phyloP scores from a whole-genome alignment of 306 rosid genomes.

The Sesbania bispinosa region DNA sequence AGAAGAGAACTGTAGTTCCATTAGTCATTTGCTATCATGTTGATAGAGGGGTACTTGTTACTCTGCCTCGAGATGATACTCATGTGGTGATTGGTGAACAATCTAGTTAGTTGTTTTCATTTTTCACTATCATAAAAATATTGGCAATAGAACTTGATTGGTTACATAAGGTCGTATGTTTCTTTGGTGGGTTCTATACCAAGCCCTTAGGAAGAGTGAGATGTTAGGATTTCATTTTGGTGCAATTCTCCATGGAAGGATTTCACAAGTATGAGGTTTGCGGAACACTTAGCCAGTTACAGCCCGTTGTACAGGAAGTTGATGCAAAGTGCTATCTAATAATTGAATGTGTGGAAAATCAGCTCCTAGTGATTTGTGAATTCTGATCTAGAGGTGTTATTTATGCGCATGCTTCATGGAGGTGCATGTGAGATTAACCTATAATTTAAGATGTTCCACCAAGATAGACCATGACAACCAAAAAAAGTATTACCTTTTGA shows the following conservation, averaged over 20 bases:
- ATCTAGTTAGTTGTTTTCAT: not conserved
- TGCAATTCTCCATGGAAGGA: not conserved
- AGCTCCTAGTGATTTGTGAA: not conserved
- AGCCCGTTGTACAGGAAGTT: not conserved
- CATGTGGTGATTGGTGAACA: not conserved
- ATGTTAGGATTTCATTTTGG: constrained; percentile 14
- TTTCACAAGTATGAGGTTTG: not conserved
- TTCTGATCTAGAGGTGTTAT: not conserved
- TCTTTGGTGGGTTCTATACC: not conserved
- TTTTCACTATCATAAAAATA: not conserved
- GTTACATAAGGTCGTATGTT: not conserved
- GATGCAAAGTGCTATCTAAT: not conserved
- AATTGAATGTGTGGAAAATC: not conserved
- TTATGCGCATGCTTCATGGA: not conserved
- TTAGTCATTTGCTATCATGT: not conserved
- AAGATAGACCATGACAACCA: not conserved
- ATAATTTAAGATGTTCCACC: not conserved
- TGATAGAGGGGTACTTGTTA: not conserved
- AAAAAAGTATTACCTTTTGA: too few species aligned
- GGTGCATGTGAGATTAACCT: not conserved
- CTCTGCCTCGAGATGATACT: not conserved
- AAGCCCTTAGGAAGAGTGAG: not conserved
- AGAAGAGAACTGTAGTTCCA: not conserved
- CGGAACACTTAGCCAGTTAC: not conserved
- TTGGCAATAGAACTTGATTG: not conserved